Evolutionary conservation across 352 stramenopile species (phyloP).

Genomic region (Phytophthora cactorum): DNA sequence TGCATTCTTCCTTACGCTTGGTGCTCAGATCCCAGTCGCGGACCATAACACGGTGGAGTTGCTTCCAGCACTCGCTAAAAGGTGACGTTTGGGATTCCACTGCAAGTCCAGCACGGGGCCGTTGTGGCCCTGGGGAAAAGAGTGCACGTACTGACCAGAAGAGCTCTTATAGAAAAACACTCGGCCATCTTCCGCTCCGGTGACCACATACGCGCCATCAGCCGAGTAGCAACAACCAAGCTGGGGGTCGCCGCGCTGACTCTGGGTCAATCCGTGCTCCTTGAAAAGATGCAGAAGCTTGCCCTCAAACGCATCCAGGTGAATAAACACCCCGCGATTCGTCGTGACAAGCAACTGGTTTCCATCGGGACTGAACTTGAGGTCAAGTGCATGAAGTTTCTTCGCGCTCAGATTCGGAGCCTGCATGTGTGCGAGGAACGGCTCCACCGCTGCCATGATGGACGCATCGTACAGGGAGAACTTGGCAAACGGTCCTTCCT

Average conservation of each 20-base stretch:
- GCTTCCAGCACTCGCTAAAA: conserved; percentile 68
- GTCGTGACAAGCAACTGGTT: conserved; percentile 87
- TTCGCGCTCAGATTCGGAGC: conserved; percentile 57
- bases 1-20: neutral
- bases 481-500: conserved; percentile 88
- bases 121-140: conserved; percentile 63
- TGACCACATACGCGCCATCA: conserved; percentile 79
- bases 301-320: conserved; percentile 87
- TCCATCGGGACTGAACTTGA: conserved; percentile 88
- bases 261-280: conserved; percentile 49
- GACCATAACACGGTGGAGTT: conserved; percentile 86
- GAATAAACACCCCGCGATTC: conserved; percentile 81
- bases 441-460: conserved; percentile 64
- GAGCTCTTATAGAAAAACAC: conserved; percentile 74
- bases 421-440: conserved; percentile 61
- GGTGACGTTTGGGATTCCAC: conserved; percentile 88
- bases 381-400: conserved; percentile 75
- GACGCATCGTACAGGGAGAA: conserved; percentile 86
- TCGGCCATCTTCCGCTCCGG: conserved; percentile 73
- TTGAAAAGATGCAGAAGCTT: conserved; percentile 78
- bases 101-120: conserved; percentile 71
- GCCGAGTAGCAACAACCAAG: conserved; percentile 75
- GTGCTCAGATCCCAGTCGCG: conserved; percentile 35
- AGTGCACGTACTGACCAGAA: conserved; percentile 64
- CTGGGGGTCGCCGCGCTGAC: conserved; percentile 41